These are phyloP conservation scores for Calonectria montana DNA, from an alignment of 2,329 filamentous ascomycete genomes.

Conservation along the genomic window DNA sequence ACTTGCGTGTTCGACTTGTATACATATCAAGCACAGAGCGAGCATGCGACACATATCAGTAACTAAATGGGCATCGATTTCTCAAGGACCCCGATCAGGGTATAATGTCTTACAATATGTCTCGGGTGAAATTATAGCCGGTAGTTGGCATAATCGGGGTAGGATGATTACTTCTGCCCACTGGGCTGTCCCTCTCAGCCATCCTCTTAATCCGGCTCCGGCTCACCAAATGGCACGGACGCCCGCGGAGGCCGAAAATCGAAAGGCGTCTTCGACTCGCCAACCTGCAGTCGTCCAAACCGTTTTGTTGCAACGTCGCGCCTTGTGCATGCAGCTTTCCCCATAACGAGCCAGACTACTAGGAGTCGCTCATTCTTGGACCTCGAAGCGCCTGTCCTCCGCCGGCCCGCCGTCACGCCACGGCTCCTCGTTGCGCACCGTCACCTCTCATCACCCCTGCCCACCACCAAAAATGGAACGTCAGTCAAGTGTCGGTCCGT, in stretches of 20 bases:
- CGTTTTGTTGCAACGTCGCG: background rate
- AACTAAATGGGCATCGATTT: background rate
- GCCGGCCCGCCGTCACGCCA: background rate
- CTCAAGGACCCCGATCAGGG: background rate
- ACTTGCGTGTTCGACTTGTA: too few relatives aligned
- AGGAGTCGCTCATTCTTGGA: background rate
- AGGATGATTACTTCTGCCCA: background rate
- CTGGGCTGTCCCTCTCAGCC: background rate
- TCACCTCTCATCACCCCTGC: background rate
- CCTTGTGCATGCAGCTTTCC: background rate
- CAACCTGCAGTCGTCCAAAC: background rate
- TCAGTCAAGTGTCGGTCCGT: conserved; percentile 23
- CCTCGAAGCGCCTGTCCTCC: background rate
- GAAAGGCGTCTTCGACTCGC: conserved; percentile 4
- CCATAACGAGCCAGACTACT: background rate
- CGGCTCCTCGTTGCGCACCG: background rate
- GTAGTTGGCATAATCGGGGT: background rate
- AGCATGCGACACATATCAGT: background rate
- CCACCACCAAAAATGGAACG: conserved; percentile 7
- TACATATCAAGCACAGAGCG: too few relatives aligned
- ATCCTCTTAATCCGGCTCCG: background rate
- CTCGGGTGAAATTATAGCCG: background rate
- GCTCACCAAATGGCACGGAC: conserved; percentile 11
- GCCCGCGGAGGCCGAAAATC: conserved; percentile 16
- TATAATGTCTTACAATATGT: background rate